These are phyloP conservation scores for Saccharomycopsis sp. DNA, from an alignment of 805 yeast genomes.

Conservation along the genomic window DNA sequence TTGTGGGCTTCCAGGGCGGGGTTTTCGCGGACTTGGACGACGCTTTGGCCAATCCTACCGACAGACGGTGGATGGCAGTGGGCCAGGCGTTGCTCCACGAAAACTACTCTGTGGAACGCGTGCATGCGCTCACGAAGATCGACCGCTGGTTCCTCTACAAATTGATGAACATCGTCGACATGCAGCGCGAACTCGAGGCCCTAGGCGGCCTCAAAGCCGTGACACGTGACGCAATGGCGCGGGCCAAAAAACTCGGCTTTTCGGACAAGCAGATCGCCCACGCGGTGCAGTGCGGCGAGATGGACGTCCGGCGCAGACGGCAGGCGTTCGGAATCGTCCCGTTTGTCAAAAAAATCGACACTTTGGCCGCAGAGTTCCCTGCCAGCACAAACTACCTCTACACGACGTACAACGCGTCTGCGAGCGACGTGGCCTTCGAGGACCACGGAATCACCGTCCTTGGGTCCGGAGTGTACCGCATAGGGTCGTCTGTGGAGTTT, in stretches of 20 bases:
- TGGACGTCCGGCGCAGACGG: slow-evolving; percentile 77
- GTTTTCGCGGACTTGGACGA: slow-evolving; percentile 70
- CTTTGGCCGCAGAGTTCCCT: slow-evolving; percentile 98
- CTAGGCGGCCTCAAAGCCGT: slow-evolving; percentile 52
- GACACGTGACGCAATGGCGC: slow-evolving; percentile 59
- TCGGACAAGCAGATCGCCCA: slow-evolving; percentile 88
- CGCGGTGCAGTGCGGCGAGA: slow-evolving; percentile 65
- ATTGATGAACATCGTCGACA: slow-evolving; percentile 84
- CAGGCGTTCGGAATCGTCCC: slow-evolving; percentile 76
- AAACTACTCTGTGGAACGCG: slow-evolving; percentile 83
- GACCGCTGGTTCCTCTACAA: slow-evolving; percentile 95
- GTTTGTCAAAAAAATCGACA: slow-evolving; percentile 93
- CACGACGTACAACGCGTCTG: slow-evolving; percentile 90
- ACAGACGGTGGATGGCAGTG: slow-evolving; percentile 95
- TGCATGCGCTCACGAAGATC: slow-evolving; percentile 86
- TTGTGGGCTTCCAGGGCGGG: slow-evolving; percentile 84
- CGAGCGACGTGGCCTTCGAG: slow-evolving; percentile 75
- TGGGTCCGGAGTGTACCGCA: slow-evolving; percentile 99
- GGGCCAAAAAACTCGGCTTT: slow-evolving; percentile 92
- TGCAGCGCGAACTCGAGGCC: slow-evolving; percentile 73
- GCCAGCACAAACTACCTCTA: slow-evolving; percentile 93
- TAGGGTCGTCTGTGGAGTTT: slow-evolving; percentile 96
- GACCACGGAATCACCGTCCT: slow-evolving; percentile 91
- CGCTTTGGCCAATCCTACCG: slow-evolving; percentile 79
- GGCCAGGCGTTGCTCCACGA: slow-evolving; percentile 95